Conservation (phyloP, 2,329 filamentous ascomycete species). For the Pseudocercospora crystallina region DNA sequence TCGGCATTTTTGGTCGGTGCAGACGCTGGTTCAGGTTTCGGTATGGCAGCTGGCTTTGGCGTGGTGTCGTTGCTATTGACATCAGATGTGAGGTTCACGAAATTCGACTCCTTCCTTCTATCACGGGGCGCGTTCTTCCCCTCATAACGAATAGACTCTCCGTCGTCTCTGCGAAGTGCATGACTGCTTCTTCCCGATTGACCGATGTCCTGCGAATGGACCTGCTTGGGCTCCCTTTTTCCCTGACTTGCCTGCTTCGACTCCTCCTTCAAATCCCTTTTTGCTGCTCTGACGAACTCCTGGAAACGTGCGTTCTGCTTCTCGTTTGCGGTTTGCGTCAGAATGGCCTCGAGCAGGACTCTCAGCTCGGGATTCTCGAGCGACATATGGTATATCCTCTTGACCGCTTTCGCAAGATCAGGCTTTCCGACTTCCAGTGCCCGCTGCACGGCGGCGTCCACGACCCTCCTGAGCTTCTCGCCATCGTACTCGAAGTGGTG, state of each 20-base stretch:
- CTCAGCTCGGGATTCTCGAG: constrained; percentile 37
- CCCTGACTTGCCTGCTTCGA: too few relatives aligned
- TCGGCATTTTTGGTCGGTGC: constrained; percentile 4
- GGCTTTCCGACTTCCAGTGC: constrained; percentile 36
- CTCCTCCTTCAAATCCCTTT: constrained; percentile 27
- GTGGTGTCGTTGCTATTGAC: neutral
- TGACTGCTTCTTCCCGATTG: too few relatives aligned
- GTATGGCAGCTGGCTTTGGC: neutral
- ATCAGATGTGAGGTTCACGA: neutral
- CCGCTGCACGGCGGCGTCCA: constrained; percentile 42
- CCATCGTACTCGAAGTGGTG: constrained; percentile 13
- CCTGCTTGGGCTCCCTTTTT: too few relatives aligned
- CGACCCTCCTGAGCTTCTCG: constrained; percentile 24
- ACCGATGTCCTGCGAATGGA: too few relatives aligned
- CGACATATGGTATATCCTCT: constrained; percentile 41
- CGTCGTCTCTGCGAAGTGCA: too few relatives aligned
- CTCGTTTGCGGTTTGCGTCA: constrained; percentile 39
- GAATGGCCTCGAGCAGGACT: constrained; percentile 41
- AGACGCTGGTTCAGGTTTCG: too few relatives aligned
- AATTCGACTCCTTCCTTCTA: neutral
- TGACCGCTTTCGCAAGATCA: constrained; percentile 38
- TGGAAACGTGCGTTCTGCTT: constrained; percentile 42
- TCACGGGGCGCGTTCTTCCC: too few relatives aligned
- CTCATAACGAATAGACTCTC: too few relatives aligned
- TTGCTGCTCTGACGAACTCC: constrained; percentile 40